Conservation (phyloP, 768 basidiomycete species). For the Hypholoma fasciculare region DNA sequence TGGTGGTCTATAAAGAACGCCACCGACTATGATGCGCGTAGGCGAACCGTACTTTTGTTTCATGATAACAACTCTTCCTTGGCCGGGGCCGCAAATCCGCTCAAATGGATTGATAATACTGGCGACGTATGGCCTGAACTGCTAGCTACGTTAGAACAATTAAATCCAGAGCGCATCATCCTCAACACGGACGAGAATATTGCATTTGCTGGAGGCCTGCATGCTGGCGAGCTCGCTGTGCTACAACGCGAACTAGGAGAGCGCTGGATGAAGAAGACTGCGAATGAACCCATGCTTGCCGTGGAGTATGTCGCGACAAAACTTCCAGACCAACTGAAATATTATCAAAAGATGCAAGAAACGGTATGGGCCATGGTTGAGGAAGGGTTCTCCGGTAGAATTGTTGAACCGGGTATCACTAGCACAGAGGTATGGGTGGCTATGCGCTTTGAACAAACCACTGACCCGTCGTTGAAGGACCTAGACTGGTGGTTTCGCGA, state of each 20-base stretch:
- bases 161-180: constrained; percentile 41
- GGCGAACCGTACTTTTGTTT: constrained; percentile 50
- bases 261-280: constrained; percentile 39
- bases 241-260: constrained; percentile 37
- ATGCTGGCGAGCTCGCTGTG: constrained; percentile 44
- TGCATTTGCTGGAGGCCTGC: constrained; percentile 50
- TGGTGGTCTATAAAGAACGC: constrained; percentile 53
- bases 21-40: constrained; percentile 46
- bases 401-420: constrained; percentile 42
- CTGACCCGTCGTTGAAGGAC: constrained; percentile 33
- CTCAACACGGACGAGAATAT: constrained; percentile 47
- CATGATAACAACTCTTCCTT: constrained; percentile 42
- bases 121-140: constrained; percentile 48
- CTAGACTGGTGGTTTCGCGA: constrained; percentile 57
- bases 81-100: constrained; percentile 37
- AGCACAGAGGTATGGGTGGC: constrained; percentile 37
- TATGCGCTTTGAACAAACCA: neutral
- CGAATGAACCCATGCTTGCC: constrained; percentile 45
- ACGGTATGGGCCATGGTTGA: constrained; percentile 52
- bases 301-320: constrained; percentile 48
- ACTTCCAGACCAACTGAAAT: constrained; percentile 39
- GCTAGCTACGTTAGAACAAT: constrained; percentile 30
- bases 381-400: constrained; percentile 48
- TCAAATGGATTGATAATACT: constrained; percentile 51
- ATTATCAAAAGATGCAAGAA: constrained; percentile 49